Percentiles rank a stretch among this genome's conserved stretches.
These are phyloP conservation scores for Raphanus hybrid DNA, from an alignment of 441 rosid species.

Conservation along the genomic window DNA sequence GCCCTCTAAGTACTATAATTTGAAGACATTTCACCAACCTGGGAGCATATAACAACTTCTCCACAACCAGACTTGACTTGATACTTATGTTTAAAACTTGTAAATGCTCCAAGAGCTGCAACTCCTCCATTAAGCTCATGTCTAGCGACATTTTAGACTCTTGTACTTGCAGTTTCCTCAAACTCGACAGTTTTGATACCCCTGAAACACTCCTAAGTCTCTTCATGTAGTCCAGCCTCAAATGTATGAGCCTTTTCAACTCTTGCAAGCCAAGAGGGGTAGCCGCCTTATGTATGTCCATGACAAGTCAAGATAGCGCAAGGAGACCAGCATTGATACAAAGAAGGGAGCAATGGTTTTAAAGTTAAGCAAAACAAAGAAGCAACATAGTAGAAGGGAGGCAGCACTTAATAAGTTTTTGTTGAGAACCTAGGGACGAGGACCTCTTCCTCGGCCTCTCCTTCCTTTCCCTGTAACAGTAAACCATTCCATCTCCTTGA, in stretches of 20 bases:
- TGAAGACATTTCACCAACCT: too few relatives aligned
- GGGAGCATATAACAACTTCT: too few relatives aligned
- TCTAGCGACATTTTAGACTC: not conserved
- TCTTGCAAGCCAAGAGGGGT: not conserved
- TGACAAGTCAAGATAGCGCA: conserved; percentile 14
- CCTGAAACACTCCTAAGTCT: not conserved
- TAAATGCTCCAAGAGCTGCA: not conserved
- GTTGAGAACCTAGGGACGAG: too few relatives aligned
- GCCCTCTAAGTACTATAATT: too few relatives aligned
- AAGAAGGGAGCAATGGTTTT: too few relatives aligned
- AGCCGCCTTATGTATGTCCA: not conserved
- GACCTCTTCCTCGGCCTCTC: too few relatives aligned
- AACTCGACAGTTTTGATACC: not conserved
- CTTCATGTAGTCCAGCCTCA: not conserved
- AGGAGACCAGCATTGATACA: conserved; percentile 24
- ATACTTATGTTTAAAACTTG: not conserved
- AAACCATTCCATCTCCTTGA: too few relatives aligned
- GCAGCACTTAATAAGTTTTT: too few relatives aligned
- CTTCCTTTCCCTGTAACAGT: too few relatives aligned
- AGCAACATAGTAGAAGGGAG: too few relatives aligned
- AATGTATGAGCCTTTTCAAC: not conserved
- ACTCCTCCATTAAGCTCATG: not conserved
- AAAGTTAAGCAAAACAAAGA: too few relatives aligned
- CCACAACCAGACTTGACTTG: not conserved
- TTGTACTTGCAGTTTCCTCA: not conserved